Conservation (phyloP, 305 asterid genomes). For the Fraxinus angustifolia region DNA sequence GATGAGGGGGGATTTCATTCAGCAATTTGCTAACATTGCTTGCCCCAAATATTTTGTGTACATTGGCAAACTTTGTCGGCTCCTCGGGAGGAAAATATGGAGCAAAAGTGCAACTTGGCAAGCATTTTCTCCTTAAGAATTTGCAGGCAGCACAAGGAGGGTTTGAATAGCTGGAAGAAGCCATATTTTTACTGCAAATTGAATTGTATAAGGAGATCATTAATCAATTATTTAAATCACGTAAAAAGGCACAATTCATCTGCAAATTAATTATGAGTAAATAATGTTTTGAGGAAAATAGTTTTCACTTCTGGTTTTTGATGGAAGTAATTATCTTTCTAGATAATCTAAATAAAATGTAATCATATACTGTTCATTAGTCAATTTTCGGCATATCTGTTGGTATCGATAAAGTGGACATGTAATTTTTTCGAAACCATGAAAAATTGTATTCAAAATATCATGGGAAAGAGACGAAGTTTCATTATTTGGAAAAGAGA, state of each 20-base stretch:
- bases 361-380: background rate
- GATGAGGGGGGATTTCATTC: constrained; percentile 45
- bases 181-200: constrained; percentile 23
- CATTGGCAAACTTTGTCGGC: constrained; percentile 46
- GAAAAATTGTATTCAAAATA: background rate
- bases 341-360: background rate
- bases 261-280: background rate
- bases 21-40: constrained; percentile 57
- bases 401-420: background rate
- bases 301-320: background rate
- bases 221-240: background rate
- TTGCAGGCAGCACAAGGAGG: constrained; percentile 73
- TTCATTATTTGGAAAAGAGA: background rate
- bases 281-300: background rate
- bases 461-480: background rate
- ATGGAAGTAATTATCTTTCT: background rate
- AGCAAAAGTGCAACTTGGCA: constrained; percentile 46
- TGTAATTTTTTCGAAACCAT: background rate
- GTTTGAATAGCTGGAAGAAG: constrained; percentile 49
- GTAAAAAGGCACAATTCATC: background rate
- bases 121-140: constrained; percentile 52
- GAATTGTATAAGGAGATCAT: background rate
- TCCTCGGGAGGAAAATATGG: constrained; percentile 61
- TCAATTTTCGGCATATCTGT: background rate
- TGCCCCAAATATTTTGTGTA: constrained; percentile 61